Evolutionary conservation across 2,329 filamentous ascomycete genomes (phyloP), one percentile per base, ranked within the genome.

Genomic region (Bisporella sp.): DNA sequence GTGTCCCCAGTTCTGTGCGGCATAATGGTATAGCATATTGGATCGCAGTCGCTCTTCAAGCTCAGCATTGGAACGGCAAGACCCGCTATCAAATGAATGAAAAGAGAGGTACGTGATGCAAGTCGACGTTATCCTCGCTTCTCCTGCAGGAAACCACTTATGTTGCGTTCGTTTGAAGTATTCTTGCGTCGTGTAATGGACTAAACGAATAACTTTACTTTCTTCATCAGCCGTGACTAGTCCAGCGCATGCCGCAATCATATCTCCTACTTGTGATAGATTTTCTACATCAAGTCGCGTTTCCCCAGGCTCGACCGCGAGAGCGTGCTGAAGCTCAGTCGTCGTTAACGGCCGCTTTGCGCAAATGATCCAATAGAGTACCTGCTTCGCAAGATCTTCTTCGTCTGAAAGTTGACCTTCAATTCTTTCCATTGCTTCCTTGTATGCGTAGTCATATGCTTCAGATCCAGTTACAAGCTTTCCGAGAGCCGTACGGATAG

Each of bases 261-360:
- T 39, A 11, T 13, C 13, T 11, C 13, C 35, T 3, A 39, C 13
- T 39, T 39, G 35, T 13, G 9, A 9, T 3, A 39, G 35, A 39
- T 39, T 39, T 3, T 39, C 35, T 9, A 11, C 13, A 3, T 39
- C 35, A 13, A 39, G 13, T 3, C 3, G 9, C 3, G 35, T 11
- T 11, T 39, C 35, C 3, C 3, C 35, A 13, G 13, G 9, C 9
- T 11, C 35, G 3, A 35, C 32, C 54, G 69, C 72, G 9, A 77
- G 63, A 0, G 71, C 72, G 52, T 74, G 64, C 46, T 65, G 64
- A 4, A 76, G 61, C 49, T 75, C 71, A 0, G 30, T 0, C 0
- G 48, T 57, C 1, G 53, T 64, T 0, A 76, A 49, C 0, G 57
- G 65, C 31, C 65, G 61, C 40, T 57, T 39, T 11, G 35, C 35